A percentile compares a stretch with the other conserved stretches of the same genome.
phyloP scores from a whole-genome alignment of 352 stramenopile genomes.

The Phytophthora cactorum region DNA sequence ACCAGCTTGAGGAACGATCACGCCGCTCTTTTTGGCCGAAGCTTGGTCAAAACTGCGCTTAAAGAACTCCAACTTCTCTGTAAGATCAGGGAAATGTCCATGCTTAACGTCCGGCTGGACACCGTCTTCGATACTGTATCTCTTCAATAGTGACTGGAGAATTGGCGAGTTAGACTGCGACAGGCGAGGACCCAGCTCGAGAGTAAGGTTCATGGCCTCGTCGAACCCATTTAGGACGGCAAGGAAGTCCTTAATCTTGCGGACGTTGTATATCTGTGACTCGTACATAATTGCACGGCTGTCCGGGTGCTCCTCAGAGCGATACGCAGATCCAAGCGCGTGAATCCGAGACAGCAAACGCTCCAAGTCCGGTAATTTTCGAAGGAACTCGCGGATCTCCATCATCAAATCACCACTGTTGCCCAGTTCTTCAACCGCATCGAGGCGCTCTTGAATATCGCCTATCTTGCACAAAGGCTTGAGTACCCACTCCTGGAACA shows the following conservation, averaged over 20 bases:
- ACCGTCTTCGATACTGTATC: constrained; percentile 29
- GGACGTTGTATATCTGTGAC: constrained; percentile 95
- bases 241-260: constrained; percentile 96
- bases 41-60: constrained; percentile 96
- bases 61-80: constrained; percentile 95
- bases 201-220: constrained; percentile 77
- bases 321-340: constrained; percentile 91
- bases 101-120: constrained; percentile 21
- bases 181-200: constrained; percentile 83
- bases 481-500: constrained; percentile 97
- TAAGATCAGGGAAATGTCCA: constrained; percentile 92
- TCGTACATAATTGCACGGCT: constrained; percentile 99
- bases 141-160: constrained; percentile 63
- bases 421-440: constrained; percentile 96
- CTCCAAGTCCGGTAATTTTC: constrained; percentile 96
- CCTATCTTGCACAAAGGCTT: constrained; percentile 94
- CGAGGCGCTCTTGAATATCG: constrained; percentile 96
- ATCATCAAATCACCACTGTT: constrained; percentile 70
- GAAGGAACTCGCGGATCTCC: constrained; percentile 86
- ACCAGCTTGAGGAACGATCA: constrained; percentile 94
- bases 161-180: constrained; percentile 61
- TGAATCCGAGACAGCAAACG: constrained; percentile 96
- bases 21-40: constrained; percentile 87
- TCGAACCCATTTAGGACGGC: constrained; percentile 93
- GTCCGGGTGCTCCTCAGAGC: constrained; percentile 92